Percentiles rank a stretch among this genome's conserved stretches.
Evolutionary conservation across 139 green algal genomes (phyloP).

Genomic region (Chlorella vulgaris): DNA sequence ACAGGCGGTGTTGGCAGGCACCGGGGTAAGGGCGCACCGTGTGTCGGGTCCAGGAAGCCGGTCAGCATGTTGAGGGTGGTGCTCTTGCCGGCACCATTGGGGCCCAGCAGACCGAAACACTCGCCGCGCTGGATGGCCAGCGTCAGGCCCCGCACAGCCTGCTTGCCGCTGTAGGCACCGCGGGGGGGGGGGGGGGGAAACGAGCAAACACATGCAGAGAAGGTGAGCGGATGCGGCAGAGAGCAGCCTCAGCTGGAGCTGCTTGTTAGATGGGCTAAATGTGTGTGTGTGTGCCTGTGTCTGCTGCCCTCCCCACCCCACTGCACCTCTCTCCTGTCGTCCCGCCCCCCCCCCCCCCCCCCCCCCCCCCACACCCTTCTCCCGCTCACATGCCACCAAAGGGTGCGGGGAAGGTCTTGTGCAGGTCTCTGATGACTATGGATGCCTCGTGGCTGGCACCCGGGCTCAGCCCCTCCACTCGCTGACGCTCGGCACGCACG

Average conservation of each 20-base stretch:
- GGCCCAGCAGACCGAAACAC: conserved; percentile 86
- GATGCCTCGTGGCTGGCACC: conserved; percentile 36
- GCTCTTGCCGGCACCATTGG: conserved; percentile 59
- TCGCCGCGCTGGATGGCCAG: conserved; percentile 75
- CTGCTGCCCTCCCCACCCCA: too few species aligned
- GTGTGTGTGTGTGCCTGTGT: too few species aligned
- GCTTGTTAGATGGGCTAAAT: too few species aligned
- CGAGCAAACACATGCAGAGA: not conserved
- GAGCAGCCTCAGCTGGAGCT: too few species aligned
- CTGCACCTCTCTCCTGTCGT: too few species aligned
- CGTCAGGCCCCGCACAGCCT: conserved; percentile 65
- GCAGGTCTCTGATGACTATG: conserved; percentile 80
- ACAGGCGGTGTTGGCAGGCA: too few species aligned
- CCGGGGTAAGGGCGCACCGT: too few species aligned
- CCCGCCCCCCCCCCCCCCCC: too few species aligned
- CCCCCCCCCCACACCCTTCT: not conserved
- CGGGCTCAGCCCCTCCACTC: conserved; percentile 33
- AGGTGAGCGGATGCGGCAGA: not conserved
- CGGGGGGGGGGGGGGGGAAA: not conserved
- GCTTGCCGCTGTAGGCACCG: conserved; percentile 28
- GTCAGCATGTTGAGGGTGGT: conserved; percentile 51
- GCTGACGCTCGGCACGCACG: conserved; percentile 48
- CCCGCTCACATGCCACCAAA: conserved; percentile 60
- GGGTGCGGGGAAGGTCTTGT: conserved; percentile 75
- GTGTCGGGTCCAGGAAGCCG: conserved; percentile 49